A percentile compares a stretch with the other conserved stretches of the same genome.
Evolutionary conservation across 305 asterid species (phyloP).

Genomic region (Solanum hybrid): DNA sequence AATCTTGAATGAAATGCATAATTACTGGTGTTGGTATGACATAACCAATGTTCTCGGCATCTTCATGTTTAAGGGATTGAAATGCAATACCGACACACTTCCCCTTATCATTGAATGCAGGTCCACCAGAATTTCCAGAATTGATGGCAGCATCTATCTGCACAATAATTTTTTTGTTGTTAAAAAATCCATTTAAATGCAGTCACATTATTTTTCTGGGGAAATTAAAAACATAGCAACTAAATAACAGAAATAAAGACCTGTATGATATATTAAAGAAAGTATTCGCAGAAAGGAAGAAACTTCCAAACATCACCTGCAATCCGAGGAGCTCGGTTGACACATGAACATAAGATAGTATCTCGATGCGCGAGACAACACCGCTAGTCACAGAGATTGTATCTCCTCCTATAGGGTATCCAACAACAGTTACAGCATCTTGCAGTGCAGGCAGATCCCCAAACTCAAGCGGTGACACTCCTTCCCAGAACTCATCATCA

Average conservation of each 20-base stretch:
- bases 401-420: slow-evolving; percentile 92
- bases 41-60: slow-evolving; percentile 89
- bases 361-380: slow-evolving; percentile 92
- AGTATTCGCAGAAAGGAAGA: not conserved
- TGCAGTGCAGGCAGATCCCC: slow-evolving; percentile 92
- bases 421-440: slow-evolving; percentile 97
- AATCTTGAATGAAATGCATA: slow-evolving; percentile 82
- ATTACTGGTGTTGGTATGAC: slow-evolving; percentile 97
- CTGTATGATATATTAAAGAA: not conserved
- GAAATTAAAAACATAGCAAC: not conserved
- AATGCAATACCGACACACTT: slow-evolving; percentile 91
- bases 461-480: slow-evolving; percentile 73
- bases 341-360: slow-evolving; percentile 92
- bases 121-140: slow-evolving; percentile 97
- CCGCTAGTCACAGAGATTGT: slow-evolving; percentile 97
- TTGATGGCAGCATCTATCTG: slow-evolving; percentile 95
- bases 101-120: slow-evolving; percentile 79
- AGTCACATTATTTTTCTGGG: not conserved
- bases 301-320: slow-evolving; percentile 41
- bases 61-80: slow-evolving; percentile 93
- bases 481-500: slow-evolving; percentile 96
- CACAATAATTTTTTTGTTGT: slow-evolving; percentile 4
- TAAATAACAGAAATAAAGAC: not conserved
- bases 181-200: not conserved
- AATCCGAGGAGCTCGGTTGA: slow-evolving; percentile 93